Base-by-base conservation (phyloP, 768 basidiomycete species). In the Suillus fuscotomentosus region DNA sequence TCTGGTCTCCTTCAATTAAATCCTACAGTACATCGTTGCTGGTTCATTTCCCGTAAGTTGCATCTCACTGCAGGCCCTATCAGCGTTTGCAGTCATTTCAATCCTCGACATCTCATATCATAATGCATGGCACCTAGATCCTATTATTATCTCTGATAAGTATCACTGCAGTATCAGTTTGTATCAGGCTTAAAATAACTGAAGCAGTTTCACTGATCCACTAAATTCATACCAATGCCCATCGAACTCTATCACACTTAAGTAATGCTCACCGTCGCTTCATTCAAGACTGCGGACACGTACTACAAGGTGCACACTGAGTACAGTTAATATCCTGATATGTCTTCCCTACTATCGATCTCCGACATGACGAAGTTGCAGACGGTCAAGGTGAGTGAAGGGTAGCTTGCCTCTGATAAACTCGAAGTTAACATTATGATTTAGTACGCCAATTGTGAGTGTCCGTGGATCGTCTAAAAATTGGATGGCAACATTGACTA, bases 361-460 rank as follows among this genome's bases (percentile, higher is more conserved):
- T 51, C 66, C 11, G 51, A 63, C 38, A 3, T 39, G 47, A 54
- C 38, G 47, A 70, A 65, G 34, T 60, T 70, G 56, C 68, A 70
- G 41, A 67, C 60, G 38, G 34, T 62, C 59, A 63, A 69, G 48
- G 70, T 63, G 22, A 1, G 68, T 57, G 20, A 38, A 17, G 7
- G 20, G 1, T 7, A 3, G 41, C 24, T 47, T n/a, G 45, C 9
- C 14, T 13, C 48, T 24, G 13, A 47, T 47, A 47, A 11, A 24
- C 43, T 50, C 47, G 11, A 31, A 34, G 17, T 14, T 6, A 17
- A 47, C n/a, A 41, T 24, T 13, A 22, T 27, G 20, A 36, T 34
- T 34, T 34, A 71, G 70, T 67, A 71, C 60, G 63, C 60, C 42
- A 65, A 64, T 50, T 31, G 70, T 70, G 50, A 24, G 69, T 54